These are phyloP conservation scores for Chenopodium quinoa DNA, from an alignment of 148 eudicot genomes.

Conservation along the genomic window DNA sequence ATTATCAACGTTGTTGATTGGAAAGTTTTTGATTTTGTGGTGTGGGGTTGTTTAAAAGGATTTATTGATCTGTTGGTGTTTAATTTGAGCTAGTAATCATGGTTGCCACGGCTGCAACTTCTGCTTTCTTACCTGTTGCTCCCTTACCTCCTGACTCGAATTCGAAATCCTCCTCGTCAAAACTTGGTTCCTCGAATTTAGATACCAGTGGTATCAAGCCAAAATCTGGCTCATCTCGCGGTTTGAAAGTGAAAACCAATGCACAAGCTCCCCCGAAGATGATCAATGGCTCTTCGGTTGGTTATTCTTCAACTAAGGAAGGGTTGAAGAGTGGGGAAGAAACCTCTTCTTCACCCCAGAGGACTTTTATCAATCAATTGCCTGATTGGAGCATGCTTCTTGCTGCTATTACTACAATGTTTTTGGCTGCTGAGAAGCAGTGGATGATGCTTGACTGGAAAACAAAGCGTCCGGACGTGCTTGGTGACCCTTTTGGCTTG, in stretches of 20 bases:
- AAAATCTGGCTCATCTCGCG: conserved; percentile 44
- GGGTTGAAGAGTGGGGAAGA: conserved; percentile 48
- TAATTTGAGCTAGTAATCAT: conserved; percentile 35
- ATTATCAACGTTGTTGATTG: conserved; percentile 4
- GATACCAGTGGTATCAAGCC: conserved; percentile 58
- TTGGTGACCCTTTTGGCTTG: conserved; percentile 79
- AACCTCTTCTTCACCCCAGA: conserved; percentile 52
- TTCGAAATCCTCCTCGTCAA: conserved; percentile 38
- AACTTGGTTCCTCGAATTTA: conserved; percentile 43
- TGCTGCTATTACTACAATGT: conserved; percentile 93
- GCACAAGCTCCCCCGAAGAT: conserved; percentile 84
- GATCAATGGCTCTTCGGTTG: conserved; percentile 70
- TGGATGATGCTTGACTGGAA: conserved; percentile 99
- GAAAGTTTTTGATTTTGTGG: not conserved
- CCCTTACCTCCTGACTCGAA: conserved; percentile 52
- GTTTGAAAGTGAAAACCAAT: conserved; percentile 66
- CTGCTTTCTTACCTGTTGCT: conserved; percentile 55
- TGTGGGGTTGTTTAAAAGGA: conserved; percentile 9
- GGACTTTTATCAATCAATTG: conserved; percentile 88
- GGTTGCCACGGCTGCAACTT: conserved; percentile 84
- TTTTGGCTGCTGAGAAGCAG: conserved; percentile 98
- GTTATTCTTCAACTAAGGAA: conserved; percentile 35
- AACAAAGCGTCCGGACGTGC: conserved; percentile 75
- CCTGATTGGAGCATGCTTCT: conserved; percentile 99
- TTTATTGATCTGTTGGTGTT: conserved; percentile 24